Conservation (phyloP, 768 basidiomycete genomes). For the Pleurotus giganteus region DNA sequence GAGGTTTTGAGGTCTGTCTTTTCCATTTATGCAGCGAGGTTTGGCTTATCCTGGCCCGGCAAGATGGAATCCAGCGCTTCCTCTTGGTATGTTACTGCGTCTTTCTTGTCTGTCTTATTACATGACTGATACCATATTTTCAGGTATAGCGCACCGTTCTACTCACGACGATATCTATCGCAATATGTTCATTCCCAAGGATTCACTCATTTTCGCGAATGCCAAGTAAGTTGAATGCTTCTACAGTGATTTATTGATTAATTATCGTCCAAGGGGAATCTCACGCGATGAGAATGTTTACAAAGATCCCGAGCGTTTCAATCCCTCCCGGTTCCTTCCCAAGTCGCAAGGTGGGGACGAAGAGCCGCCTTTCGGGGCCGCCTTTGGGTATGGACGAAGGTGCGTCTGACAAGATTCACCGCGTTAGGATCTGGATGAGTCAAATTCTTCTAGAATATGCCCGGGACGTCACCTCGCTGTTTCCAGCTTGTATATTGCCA, state of each 20-base stretch:
- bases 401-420: constrained; percentile 22
- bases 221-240: background rate
- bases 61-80: background rate
- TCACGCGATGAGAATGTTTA: constrained; percentile 28
- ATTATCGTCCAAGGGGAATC: constrained; percentile 21
- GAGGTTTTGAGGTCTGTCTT: background rate
- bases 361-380: constrained; percentile 44
- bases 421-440: too few relatives aligned
- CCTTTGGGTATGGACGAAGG: constrained; percentile 62
- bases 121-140: background rate
- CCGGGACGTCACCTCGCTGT: constrained; percentile 55
- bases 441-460: constrained; percentile 28
- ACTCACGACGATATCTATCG: constrained; percentile 52
- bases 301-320: constrained; percentile 39
- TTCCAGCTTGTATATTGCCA: constrained; percentile 41
- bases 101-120: background rate
- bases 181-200: constrained; percentile 43
- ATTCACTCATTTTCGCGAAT: constrained; percentile 42
- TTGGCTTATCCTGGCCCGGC: background rate
- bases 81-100: background rate
- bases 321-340: constrained; percentile 44
- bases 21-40: background rate
- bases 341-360: constrained; percentile 27
- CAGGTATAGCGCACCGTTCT: constrained; percentile 43
- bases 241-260: background rate